These are phyloP conservation scores for Sporothrix schenckii DNA, from an alignment of 2,329 filamentous ascomycete genomes.

Conservation along the genomic window DNA sequence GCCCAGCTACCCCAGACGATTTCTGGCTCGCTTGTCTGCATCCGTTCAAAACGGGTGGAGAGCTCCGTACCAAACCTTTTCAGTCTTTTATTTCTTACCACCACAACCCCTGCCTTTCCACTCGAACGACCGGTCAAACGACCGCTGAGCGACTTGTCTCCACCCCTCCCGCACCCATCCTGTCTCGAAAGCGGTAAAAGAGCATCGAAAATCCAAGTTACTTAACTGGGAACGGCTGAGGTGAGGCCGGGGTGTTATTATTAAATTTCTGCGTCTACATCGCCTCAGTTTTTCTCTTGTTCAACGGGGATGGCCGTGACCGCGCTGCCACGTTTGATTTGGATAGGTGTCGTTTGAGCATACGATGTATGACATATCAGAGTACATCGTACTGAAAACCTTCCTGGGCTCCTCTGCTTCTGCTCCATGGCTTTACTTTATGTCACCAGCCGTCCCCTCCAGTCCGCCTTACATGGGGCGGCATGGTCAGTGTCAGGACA, in stretches of 20 bases:
- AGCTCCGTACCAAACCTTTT: conserved; percentile 2
- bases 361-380: too few relatives aligned
- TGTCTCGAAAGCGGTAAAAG: not conserved
- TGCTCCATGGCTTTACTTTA: not conserved
- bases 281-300: not conserved
- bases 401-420: not conserved
- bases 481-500: not conserved
- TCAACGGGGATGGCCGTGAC: not conserved
- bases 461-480: not conserved
- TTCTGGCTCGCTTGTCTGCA: not conserved
- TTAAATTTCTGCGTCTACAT: not conserved
- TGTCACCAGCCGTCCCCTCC: not conserved
- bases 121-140: not conserved
- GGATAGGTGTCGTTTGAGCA: too few relatives aligned
- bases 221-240: not conserved
- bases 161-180: not conserved
- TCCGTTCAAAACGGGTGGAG: not conserved
- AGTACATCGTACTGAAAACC: too few relatives aligned
- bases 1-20: not conserved
- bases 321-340: too few relatives aligned
- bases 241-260: not conserved
- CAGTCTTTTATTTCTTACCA: not conserved
- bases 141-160: conserved; percentile 7
- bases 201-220: not conserved
- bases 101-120: not conserved